phyloP scores from a whole-genome alignment of 1,139 yeast genomes.

The Lodderomyces theae region DNA sequence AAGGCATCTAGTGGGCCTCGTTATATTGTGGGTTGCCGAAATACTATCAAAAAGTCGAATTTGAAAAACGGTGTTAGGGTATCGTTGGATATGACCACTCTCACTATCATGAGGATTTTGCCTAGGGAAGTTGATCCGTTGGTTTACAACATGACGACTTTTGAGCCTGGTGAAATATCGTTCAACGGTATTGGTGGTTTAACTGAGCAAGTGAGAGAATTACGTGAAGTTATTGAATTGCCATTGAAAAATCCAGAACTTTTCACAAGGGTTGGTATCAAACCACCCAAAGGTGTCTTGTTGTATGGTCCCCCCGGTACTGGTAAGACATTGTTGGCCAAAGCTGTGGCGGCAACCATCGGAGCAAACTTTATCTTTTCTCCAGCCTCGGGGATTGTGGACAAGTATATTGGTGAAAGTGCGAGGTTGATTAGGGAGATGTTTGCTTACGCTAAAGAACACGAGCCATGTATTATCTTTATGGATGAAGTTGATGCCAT shows the following conservation, averaged over 20 bases:
- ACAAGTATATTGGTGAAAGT: slow-evolving; percentile 97
- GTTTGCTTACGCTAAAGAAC: slow-evolving; percentile 98
- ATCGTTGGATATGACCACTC: slow-evolving; percentile 94
- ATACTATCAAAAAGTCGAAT: slow-evolving; percentile 79
- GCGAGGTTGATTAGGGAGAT: slow-evolving; percentile 96
- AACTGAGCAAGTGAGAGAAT: slow-evolving; percentile 91
- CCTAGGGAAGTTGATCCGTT: slow-evolving; percentile 99
- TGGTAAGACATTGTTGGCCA: slow-evolving; percentile 92
- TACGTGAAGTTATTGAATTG: slow-evolving; percentile 95
- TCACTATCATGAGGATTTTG: slow-evolving; percentile 94
- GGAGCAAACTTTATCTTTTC: slow-evolving; percentile 98
- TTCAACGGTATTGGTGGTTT: slow-evolving; percentile 97
- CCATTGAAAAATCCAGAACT: slow-evolving; percentile 97
- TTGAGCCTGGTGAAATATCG: slow-evolving; percentile 94
- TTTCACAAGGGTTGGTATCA: slow-evolving; percentile 92
- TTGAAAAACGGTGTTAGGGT: slow-evolving; percentile 95
- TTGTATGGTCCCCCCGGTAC: slow-evolving; percentile 99
- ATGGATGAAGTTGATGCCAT: slow-evolving; percentile 99
- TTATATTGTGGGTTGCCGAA: slow-evolving; percentile 95
- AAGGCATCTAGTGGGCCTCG: slow-evolving; percentile 98
- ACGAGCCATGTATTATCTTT: slow-evolving; percentile 97
- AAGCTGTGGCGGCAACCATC: slow-evolving; percentile 97
- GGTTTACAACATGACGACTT: slow-evolving; percentile 97
- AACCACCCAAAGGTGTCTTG: slow-evolving; percentile 96
- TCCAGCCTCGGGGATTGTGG: slow-evolving; percentile 98